These are phyloP conservation scores for Botryosphaeria dothidea DNA, from an alignment of 2,329 filamentous ascomycete genomes.

Conservation along the genomic window DNA sequence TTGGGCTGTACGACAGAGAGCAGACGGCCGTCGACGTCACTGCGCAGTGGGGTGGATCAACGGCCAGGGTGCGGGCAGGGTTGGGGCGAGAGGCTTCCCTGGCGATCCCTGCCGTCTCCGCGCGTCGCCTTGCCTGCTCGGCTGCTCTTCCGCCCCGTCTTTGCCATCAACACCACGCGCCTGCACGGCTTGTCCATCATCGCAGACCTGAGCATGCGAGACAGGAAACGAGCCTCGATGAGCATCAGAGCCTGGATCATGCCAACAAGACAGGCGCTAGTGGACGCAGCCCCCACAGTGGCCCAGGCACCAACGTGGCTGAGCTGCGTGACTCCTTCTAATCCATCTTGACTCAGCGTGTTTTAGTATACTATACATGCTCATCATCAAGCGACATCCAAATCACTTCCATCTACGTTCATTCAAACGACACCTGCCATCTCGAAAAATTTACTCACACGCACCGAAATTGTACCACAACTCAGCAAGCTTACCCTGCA, in stretches of 20 bases:
- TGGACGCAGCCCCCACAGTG: neutral
- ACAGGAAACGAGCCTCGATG: too few species aligned
- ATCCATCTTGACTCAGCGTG: neutral
- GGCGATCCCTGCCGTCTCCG: neutral
- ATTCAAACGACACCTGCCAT: neutral
- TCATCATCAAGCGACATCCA: neutral
- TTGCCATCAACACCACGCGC: neutral
- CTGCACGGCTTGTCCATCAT: neutral
- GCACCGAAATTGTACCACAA: neutral
- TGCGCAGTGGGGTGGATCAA: neutral
- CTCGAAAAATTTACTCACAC: neutral
- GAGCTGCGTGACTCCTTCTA: neutral
- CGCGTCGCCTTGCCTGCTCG: neutral
- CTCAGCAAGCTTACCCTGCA: neutral
- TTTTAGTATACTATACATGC: neutral
- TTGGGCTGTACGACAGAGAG: neutral
- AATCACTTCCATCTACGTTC: neutral
- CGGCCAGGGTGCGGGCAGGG: neutral
- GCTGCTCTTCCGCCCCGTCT: neutral
- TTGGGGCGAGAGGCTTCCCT: neutral
- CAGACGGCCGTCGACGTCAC: slow-evolving; percentile 2
- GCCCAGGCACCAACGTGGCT: slow-evolving; percentile 5
- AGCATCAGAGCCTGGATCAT: neutral
- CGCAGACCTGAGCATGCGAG: neutral
- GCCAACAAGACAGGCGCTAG: too few species aligned